Base-by-base conservation (phyloP, 2,329 filamentous ascomycete species). In the Helminthosporium solani region DNA sequence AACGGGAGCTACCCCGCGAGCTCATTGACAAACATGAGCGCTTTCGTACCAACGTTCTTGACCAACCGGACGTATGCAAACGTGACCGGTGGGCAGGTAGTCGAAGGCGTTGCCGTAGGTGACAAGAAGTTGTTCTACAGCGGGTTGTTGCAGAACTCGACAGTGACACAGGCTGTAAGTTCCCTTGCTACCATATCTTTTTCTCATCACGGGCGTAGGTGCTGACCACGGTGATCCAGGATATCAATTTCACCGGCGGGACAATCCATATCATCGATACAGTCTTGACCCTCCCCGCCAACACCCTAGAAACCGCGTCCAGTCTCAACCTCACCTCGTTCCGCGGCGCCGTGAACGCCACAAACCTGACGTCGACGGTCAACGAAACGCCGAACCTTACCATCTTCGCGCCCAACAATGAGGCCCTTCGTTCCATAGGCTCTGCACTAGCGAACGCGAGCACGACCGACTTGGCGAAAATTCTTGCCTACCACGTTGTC, bases 401-500 rank as follows among this genome's bases (percentile, higher is more conserved):
- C 44, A 74, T 87, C 50, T 87, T 88, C 53, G 82, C 79, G 0
- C 84, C 85, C 1, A 76, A 71, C 60, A 83, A 86, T 62, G 70
- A 70, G 2, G 83, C 83, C 11, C 83, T 87, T 70, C 71, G 77
- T 27, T 66, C 71, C 20, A 79, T 86, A 34, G 81, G 78, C 45
- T 80, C 75, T 40, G 70, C 76, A 2, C 60, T 82, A 9, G 62
- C 67, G 21, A 74, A 75, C 46, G 64, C 84, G 23, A 73, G 73
- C 19, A 61, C 67, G 0, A 64, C 74, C 3, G 65, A 80, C 12
- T 71, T 86, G 1, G 64, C 73, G 2, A 65, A 64, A 21, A 75
- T 87, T 40, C 73, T 88, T 27, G 69, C 75, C 20, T 88, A 88
- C 68, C 85, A 89, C 63, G 75, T 87, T 41, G 68, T 88, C 35